Evolutionary conservation across 768 basidiomycete species (phyloP).

Genomic region (Lentinula raphanica): DNA sequence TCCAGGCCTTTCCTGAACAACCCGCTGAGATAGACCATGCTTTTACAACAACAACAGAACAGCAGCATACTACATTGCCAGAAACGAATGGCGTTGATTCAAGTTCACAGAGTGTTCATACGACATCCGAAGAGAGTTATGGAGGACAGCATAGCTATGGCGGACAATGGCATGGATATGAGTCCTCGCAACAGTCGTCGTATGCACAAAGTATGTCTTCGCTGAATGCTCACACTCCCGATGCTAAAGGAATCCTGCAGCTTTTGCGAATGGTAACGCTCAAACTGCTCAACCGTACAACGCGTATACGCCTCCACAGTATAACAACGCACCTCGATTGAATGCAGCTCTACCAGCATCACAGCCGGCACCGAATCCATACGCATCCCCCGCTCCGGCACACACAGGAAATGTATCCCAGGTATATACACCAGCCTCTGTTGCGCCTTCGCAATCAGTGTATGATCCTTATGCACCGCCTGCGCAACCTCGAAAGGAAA

Average conservation of each 20-base stretch:
- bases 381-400: background rate
- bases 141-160: background rate
- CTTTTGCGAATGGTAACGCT: background rate
- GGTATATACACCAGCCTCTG: background rate
- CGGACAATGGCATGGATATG: background rate
- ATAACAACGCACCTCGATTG: background rate
- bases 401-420: background rate
- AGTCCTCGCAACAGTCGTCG: background rate
- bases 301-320: background rate
- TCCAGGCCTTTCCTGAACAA: background rate
- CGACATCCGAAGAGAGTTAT: background rate
- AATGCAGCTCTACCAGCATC: background rate
- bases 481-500: constrained; percentile 17
- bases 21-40: background rate
- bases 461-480: constrained; percentile 16
- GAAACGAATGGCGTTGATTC: constrained; percentile 3
- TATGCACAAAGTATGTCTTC: background rate
- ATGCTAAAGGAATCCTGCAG: background rate
- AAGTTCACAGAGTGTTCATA: background rate
- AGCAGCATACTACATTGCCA: background rate
- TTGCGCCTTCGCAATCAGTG: background rate
- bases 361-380: background rate
- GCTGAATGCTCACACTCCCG: background rate
- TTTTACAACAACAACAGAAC: background rate
- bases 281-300: background rate